Evolutionary conservation across 75 land plant genomes (phyloP), one percentile per base, ranked within the genome.

Genomic region (Picea glauca): DNA sequence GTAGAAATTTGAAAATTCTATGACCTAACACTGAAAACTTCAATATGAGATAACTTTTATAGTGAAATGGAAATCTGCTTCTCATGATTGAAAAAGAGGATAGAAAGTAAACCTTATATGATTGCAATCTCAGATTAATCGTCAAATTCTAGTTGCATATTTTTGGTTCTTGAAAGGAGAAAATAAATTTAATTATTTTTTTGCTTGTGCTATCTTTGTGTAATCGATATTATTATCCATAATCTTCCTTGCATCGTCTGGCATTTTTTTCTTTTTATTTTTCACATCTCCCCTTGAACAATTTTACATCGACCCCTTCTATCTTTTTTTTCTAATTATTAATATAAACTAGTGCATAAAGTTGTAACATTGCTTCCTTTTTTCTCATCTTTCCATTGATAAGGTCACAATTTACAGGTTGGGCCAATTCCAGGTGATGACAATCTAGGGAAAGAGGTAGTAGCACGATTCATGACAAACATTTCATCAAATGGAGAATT

Each of bases 391-490:
- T 11, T 20, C 7, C 50, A 15, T 12, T 72, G 9, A 40, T 46
- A 17, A 60, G 18, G 76, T 18, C 75, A 21, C 9, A 30, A 80
- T 72, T 78, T 80, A 50, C 83, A 96, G 98, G 87, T 96, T 87
- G 98, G 98, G 5, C 98, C 98, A 15, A 94, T 96, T 77, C 98
- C 98, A 21, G 64, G 89, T 61, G 90, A 93, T 75, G 96, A 95
- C 86, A 88, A 84, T 74, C 75, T 81, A 76, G 98, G 98, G 40
- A 95, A 91, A 82, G 98, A 95, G 80, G 68, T 95, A n/a, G 85
- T 80, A 13, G 82, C 91, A 54, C 90, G 88, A 66, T 82, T 95
- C 57, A 83, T 72, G 31, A 93, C 94, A 58, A 64, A 31, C 11
- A 79, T 96, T 85, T 77, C 68, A 63, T 89, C 90, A 7, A 85